phyloP scores from a whole-genome alignment of 2,329 filamentous ascomycete genomes.

The Aspergillus japonicus region DNA sequence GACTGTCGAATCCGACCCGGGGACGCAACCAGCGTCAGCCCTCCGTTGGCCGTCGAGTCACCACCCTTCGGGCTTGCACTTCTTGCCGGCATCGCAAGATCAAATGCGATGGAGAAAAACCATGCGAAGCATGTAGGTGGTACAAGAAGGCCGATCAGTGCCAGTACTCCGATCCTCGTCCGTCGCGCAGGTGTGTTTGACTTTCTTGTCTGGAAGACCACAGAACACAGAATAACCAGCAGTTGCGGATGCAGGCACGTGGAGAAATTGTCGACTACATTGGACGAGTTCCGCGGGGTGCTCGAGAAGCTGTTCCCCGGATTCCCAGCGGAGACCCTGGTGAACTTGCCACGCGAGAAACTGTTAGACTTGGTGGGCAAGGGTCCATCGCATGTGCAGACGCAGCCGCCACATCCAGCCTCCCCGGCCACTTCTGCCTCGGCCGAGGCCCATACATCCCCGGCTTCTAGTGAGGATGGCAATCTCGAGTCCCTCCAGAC shows the following conservation, averaged over 20 bases:
- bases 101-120: constrained; percentile 76
- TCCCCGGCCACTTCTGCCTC: constrained; percentile 52
- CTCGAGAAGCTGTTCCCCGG: constrained; percentile 63
- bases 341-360: constrained; percentile 57
- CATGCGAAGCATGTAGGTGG: constrained; percentile 78
- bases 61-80: constrained; percentile 59
- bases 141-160: constrained; percentile 77
- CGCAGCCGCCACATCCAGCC: constrained; percentile 37
- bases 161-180: constrained; percentile 77
- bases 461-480: constrained; percentile 49
- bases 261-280: constrained; percentile 62
- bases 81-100: constrained; percentile 81
- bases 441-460: constrained; percentile 41
- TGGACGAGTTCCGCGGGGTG: constrained; percentile 65
- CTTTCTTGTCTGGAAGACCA: not conserved
- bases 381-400: constrained; percentile 14
- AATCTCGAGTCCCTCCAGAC: constrained; percentile 65
- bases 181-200: constrained; percentile 67
- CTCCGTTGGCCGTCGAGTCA: constrained; percentile 36
- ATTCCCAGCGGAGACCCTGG: constrained; percentile 53
- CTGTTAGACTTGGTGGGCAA: constrained; percentile 56
- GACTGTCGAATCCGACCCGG: constrained; percentile 26
- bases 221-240: constrained; percentile 11
- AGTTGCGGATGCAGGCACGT: constrained; percentile 30
- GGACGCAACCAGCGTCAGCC: constrained; percentile 36